phyloP scores from a whole-genome alignment of 148 eudicot species.

The Amaranthus hypochondriacus region DNA sequence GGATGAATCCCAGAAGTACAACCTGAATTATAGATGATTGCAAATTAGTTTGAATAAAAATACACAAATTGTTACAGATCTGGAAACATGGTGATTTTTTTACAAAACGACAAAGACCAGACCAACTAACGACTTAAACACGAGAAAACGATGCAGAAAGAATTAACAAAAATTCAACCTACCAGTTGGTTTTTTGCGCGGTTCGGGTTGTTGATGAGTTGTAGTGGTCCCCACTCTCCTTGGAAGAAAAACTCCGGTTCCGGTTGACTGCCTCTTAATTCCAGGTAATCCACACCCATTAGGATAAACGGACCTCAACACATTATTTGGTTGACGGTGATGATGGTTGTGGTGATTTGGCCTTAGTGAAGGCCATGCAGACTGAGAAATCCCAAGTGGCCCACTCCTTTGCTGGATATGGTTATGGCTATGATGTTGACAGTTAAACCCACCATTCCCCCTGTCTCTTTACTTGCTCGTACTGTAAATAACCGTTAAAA shows the following conservation, averaged over 20 bases:
- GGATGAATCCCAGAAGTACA: slow-evolving; percentile 36
- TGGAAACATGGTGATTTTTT: not conserved
- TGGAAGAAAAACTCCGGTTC: slow-evolving; percentile 83
- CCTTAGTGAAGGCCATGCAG: slow-evolving; percentile 44
- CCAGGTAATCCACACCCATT: slow-evolving; percentile 27
- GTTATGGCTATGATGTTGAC: slow-evolving; percentile 17
- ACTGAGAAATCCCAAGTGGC: slow-evolving; percentile 26
- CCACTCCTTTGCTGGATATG: slow-evolving; percentile 14
- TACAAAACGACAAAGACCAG: slow-evolving; percentile 5
- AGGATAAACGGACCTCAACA: slow-evolving; percentile 15
- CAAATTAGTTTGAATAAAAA: not conserved
- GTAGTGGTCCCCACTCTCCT: slow-evolving; percentile 27
- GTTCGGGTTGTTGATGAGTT: slow-evolving; percentile 20
- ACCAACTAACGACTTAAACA: slow-evolving; percentile 14
- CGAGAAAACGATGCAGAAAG: not conserved
- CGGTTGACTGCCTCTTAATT: slow-evolving; percentile 46
- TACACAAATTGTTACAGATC: slow-evolving; percentile 2
- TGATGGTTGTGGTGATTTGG: not conserved
- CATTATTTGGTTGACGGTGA: slow-evolving; percentile 6
- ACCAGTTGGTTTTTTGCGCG: slow-evolving; percentile 54
- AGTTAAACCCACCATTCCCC: slow-evolving; percentile 20
- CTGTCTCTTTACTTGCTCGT: slow-evolving; percentile 21
- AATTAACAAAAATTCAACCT: slow-evolving; percentile 8
- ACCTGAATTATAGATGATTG: slow-evolving; percentile 16
- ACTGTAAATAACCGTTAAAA: slow-evolving; percentile 21